Evolutionary conservation across 495 filamentous ascomycete genomes (phyloP).

Genomic region (Viridothelium virens): DNA sequence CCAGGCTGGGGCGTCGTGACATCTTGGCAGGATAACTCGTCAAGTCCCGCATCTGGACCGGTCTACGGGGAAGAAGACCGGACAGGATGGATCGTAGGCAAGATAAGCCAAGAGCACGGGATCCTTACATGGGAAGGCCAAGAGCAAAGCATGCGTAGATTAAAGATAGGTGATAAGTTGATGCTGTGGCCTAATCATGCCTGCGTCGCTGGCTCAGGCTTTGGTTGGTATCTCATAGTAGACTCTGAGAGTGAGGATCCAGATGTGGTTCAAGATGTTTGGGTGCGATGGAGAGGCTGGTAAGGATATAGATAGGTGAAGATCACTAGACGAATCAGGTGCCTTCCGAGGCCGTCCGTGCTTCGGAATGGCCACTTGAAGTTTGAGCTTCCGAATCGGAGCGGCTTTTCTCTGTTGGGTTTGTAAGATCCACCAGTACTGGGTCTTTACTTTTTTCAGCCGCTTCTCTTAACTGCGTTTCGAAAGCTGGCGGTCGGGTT

Average conservation of each 20-base stretch:
- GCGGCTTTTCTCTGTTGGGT: neutral
- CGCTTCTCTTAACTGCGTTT: conserved; percentile 1
- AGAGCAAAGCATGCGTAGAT: conserved; percentile 45
- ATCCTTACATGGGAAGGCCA: conserved; percentile 39
- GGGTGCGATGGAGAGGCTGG: conserved; percentile 40
- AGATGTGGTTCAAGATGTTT: conserved; percentile 38
- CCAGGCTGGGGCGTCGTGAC: conserved; percentile 65
- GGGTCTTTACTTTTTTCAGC: neutral
- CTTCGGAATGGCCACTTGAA: conserved; percentile 8
- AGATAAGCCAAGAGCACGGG: conserved; percentile 39
- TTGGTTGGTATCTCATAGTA: conserved; percentile 69
- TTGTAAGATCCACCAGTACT: neutral
- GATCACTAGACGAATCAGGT: neutral
- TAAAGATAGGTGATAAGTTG: conserved; percentile 54
- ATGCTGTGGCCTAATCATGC: conserved; percentile 79
- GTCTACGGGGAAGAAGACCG: conserved; percentile 30
- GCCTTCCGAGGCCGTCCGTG: conserved; percentile 6
- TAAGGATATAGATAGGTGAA: conserved; percentile 22
- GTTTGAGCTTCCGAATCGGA: conserved; percentile 5
- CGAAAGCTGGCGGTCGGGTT: neutral
- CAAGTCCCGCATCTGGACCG: conserved; percentile 7
- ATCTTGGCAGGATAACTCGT: conserved; percentile 17
- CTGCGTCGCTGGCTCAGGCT: conserved; percentile 67
- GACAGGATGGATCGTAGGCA: conserved; percentile 37
- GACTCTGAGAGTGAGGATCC: conserved; percentile 47